Base-by-base conservation (phyloP, 495 filamentous ascomycete species). In the Xylaria intraflava region DNA sequence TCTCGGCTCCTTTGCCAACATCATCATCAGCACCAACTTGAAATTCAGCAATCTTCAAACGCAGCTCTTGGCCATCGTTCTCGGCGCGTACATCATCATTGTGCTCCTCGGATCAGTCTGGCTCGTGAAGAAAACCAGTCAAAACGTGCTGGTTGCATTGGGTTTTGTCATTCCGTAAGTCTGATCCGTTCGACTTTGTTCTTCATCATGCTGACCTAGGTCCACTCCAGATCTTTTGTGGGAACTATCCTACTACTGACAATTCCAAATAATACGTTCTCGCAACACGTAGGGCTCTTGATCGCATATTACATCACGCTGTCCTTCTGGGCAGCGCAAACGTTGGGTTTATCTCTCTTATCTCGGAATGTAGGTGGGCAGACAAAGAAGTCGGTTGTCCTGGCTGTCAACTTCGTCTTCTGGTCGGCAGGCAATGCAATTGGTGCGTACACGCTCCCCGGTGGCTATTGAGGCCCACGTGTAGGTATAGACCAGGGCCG, bases 71-170 rank as follows among this genome's bases (percentile, higher is more conserved):
- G 78, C 83, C 16, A 89, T 89, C 82, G 83, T 88, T 5, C 69
- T 88, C 1, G 84, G 85, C 5, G 80, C 77, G 33, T 86, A 85
- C 53, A 87, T 88, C 55, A 83, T 86, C 51, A 77, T 84, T 29
- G 79, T 87, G 12, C 65, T 89, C 24, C 62, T 88, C 31, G 71
- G 70, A 2, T 84, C 81, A 0, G 75, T 81, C 1, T 87, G 75
- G 76, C 61, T 88, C 1, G 84, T 85, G 2, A 84, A 82, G 62
- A 80, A 72, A 61, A 82, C 72, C 3, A 64, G 69, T 3, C 84
- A 88, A 65, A 89, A 86, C 57, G 55, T 83, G 11, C 52, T 86
- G 22, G 70, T 82, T 35, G 87, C 87, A 83, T 56, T 79, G 19
- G 71, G 76, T 6, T 86, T 79, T 48, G 72, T 86, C 16, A 70